A percentile compares a stretch with the other conserved stretches of the same genome.
Evolutionary conservation across 2,329 filamentous ascomycete species (phyloP).

Genomic region (Trichoderma gracile): DNA sequence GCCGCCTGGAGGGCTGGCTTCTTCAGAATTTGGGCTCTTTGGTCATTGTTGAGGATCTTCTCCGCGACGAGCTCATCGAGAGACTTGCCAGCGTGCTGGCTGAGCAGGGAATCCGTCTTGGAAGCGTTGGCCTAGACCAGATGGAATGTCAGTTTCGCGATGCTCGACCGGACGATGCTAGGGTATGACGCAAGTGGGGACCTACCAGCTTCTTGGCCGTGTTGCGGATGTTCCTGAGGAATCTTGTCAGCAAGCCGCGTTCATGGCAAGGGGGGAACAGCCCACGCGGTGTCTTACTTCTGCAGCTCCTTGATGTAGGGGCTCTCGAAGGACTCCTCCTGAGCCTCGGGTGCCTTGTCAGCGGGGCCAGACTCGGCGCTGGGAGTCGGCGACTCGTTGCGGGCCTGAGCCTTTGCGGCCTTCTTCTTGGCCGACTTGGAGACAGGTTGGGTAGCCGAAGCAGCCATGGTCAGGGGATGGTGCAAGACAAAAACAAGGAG

Average conservation of each 20-base stretch:
- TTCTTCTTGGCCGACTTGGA: conserved; percentile 72
- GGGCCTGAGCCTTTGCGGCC: conserved; percentile 52
- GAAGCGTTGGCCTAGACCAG: conserved; percentile 61
- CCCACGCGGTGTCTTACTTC: conserved; percentile 62
- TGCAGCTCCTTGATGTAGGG: conserved; percentile 84
- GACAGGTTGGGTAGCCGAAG: conserved; percentile 55
- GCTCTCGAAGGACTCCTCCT: conserved; percentile 67
- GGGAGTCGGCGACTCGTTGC: conserved; percentile 57
- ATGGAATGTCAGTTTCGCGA: conserved; percentile 6
- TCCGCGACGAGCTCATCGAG: conserved; percentile 71
- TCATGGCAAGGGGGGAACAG: not conserved
- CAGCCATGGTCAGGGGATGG: conserved; percentile 53
- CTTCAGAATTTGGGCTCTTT: conserved; percentile 75
- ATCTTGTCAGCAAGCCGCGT: conserved; percentile 29
- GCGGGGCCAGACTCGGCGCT: conserved; percentile 48
- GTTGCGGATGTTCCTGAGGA: conserved; percentile 78
- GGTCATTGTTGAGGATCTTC: conserved; percentile 77
- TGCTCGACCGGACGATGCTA: not conserved
- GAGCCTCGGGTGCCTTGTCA: conserved; percentile 56
- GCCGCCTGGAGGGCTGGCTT: conserved; percentile 71
- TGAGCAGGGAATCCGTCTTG: conserved; percentile 70
- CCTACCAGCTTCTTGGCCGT: conserved; percentile 91
- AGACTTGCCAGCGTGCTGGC: conserved; percentile 67
- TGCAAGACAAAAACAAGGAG: conserved; percentile 23
- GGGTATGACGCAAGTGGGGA: conserved; percentile 30